Conservation (phyloP, 2,329 filamentous ascomycete species). For the Hypoxylon sp. region DNA sequence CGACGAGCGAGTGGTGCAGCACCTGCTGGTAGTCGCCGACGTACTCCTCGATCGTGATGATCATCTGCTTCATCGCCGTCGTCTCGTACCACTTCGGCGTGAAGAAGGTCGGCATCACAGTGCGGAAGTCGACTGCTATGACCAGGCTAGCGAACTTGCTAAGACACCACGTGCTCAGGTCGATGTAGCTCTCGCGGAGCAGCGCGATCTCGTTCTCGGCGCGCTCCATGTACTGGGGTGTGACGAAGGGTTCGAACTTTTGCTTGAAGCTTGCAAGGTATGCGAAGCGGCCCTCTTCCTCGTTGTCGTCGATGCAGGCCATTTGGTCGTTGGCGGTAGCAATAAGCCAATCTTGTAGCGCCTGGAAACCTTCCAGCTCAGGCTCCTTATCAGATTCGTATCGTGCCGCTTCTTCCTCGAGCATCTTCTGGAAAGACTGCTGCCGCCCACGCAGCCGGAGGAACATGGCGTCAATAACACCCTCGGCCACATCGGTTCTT, state of each 20-base stretch:
- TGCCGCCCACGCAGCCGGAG: conserved; percentile 86
- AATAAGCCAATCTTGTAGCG: conserved; percentile 94
- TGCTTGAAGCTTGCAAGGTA: conserved; percentile 90
- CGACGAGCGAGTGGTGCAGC: conserved; percentile 87
- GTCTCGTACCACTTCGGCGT: conserved; percentile 89
- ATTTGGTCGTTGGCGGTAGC: conserved; percentile 99
- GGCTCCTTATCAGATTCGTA: conserved; percentile 73
- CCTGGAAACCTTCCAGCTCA: conserved; percentile 78
- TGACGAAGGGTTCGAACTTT: conserved; percentile 85
- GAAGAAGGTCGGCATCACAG: conserved; percentile 90
- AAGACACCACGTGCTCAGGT: conserved; percentile 94
- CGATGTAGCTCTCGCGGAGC: conserved; percentile 92
- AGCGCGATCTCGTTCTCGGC: conserved; percentile 79
- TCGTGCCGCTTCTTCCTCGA: conserved; percentile 85
- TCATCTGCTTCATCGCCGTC: conserved; percentile 92
- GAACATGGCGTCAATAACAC: conserved; percentile 97
- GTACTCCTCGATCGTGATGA: conserved; percentile 96
- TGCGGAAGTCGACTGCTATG: conserved; percentile 89
- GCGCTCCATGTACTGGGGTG: conserved; percentile 82
- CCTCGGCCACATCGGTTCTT: conserved; percentile 91
- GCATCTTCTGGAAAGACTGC: conserved; percentile 86
- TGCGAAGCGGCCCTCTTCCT: conserved; percentile 79
- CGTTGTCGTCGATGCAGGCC: conserved; percentile 94
- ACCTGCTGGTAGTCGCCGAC: conserved; percentile 87
- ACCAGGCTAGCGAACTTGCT: conserved; percentile 88